Evolutionary conservation across 1,284 basidiomycete species (phyloP).

Genomic region (Malassezia yamatoensis): DNA sequence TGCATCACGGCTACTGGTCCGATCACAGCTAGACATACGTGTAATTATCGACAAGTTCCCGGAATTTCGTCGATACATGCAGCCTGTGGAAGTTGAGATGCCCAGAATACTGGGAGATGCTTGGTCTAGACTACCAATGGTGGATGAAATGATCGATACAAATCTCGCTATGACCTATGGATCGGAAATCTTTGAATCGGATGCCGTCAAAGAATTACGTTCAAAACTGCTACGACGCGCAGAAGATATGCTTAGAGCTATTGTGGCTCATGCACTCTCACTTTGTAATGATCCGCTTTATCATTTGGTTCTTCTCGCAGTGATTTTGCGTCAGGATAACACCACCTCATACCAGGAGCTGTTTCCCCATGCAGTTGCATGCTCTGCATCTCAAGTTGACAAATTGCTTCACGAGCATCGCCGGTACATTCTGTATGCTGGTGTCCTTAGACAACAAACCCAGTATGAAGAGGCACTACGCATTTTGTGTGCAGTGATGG

Average conservation of each 20-base stretch:
- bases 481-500: constrained; percentile 23
- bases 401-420: neutral
- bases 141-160: neutral
- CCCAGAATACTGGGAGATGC: neutral
- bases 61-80: neutral
- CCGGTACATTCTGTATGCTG: neutral
- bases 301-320: neutral
- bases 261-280: neutral
- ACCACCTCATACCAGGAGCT: neutral
- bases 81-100: neutral
- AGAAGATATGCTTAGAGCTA: constrained; percentile 20
- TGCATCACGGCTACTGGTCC: constrained; percentile 16
- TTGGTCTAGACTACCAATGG: neutral
- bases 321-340: neutral
- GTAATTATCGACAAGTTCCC: constrained; percentile 22
- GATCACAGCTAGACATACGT: constrained; percentile 22
- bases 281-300: neutral
- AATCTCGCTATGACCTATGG: constrained; percentile 24
- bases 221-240: constrained; percentile 18
- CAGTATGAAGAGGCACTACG: constrained; percentile 13
- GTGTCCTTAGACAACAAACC: neutral
- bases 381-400: neutral
- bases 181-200: neutral
- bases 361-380: neutral
- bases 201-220: neutral